phyloP scores from a whole-genome alignment of 768 basidiomycete genomes.

The Amanita polypyramis region DNA sequence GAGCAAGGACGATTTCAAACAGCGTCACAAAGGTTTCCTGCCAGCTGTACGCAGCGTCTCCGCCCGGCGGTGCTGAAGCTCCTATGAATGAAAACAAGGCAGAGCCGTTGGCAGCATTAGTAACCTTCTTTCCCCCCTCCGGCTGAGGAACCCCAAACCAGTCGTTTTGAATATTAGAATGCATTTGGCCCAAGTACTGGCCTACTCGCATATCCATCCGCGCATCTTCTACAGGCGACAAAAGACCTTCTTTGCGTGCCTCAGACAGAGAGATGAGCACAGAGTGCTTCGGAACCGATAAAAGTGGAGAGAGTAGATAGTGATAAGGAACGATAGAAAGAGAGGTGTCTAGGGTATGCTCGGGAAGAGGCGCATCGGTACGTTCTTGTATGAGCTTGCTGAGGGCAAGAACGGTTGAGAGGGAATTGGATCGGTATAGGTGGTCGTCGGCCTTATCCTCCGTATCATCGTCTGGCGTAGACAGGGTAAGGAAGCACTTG shows the following conservation, averaged over 20 bases:
- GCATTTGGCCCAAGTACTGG: slow-evolving; percentile 48
- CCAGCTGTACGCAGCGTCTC: slow-evolving; percentile 50
- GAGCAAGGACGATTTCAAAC: slow-evolving; percentile 45
- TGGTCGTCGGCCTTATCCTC: background rate
- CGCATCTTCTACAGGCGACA: slow-evolving; percentile 27
- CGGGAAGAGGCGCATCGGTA: slow-evolving; percentile 41
- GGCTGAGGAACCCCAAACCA: slow-evolving; percentile 52
- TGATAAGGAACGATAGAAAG: slow-evolving; percentile 34
- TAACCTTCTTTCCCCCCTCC: slow-evolving; percentile 15
- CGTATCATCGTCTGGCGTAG: slow-evolving; percentile 8
- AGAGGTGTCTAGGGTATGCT: slow-evolving; percentile 38
- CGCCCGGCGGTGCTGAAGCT: background rate
- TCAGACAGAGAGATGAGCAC: slow-evolving; percentile 25
- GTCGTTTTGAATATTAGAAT: slow-evolving; percentile 59
- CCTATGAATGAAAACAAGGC: background rate
- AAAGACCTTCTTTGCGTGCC: slow-evolving; percentile 24
- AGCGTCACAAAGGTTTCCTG: slow-evolving; percentile 54
- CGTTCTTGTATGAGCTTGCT: slow-evolving; percentile 29
- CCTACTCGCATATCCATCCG: slow-evolving; percentile 55
- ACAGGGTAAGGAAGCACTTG: slow-evolving; percentile 24
- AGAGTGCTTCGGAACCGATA: slow-evolving; percentile 23
- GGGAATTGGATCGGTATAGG: slow-evolving; percentile 24
- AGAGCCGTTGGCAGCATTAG: background rate
- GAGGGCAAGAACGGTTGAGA: slow-evolving; percentile 27
- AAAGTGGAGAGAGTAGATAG: slow-evolving; percentile 41